Evolutionary conservation across 2,329 filamentous ascomycete species (phyloP), one percentile per base, ranked within the genome.

Genomic region (Pestalotiopsis sp.): DNA sequence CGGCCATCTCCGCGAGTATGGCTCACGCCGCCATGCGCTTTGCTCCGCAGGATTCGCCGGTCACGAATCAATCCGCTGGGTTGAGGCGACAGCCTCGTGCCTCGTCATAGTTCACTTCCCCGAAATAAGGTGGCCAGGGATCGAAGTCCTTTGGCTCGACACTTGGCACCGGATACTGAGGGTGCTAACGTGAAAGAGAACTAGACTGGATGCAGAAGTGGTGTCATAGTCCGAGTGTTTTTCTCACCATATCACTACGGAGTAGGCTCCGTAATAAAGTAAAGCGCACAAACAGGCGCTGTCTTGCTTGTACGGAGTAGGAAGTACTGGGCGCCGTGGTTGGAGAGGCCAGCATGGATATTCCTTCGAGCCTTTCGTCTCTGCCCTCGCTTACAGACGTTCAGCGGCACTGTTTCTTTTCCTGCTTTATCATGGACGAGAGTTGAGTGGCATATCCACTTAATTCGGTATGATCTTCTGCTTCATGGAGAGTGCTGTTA

Each of bases 381-480:
- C 39, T 63, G 25, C 61, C 58, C 57, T 66, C 64, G 64, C 64
- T 66, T 66, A 66, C 23, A 59, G 39, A 39, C 52, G 25, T 66
- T 52, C 20, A 52, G 45, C 31, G 58, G 64, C 31, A 66, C 39
- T 31, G 64, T 31, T 20, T 45, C 23, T 49, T 58, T 36, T 52
- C 45, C 17, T 52, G 25, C 38, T 49, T 64, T 64, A 36, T 66
- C 36, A 57, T 27, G 20, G 27, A 63, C 60, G 9, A 36, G 52
- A 36, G 52, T 25, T 66, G 31, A 58, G 31, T 56, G 63, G 25
- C 41, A 66, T 25, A 12, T 59, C 64, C 66, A 62, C 57, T 56
- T 36, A 23, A 59, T 14, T 23, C 27, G 31, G 64, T 66, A 66
- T 66, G 64, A 66, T 66, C 36, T 67, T 62, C 66, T 67, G 66